A percentile compares a stretch with the other conserved stretches of the same genome.
These are phyloP conservation scores for Penicillium hordei DNA, from an alignment of 2,329 filamentous ascomycete genomes.

Conservation along the genomic window DNA sequence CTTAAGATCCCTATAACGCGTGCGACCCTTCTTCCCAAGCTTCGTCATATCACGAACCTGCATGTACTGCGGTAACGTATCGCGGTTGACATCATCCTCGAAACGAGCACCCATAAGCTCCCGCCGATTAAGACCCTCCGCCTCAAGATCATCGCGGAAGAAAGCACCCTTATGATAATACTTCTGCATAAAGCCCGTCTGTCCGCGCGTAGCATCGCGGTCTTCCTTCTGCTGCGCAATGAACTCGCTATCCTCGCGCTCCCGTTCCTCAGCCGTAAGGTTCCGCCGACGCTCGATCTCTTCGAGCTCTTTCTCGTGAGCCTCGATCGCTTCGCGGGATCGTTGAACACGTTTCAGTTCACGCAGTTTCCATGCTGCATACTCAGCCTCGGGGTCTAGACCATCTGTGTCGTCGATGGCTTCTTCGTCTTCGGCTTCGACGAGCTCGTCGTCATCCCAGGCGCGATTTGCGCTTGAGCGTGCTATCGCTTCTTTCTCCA, in stretches of 20 bases:
- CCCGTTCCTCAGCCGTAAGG: slow-evolving; percentile 80
- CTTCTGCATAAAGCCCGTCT: slow-evolving; percentile 89
- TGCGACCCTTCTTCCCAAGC: slow-evolving; percentile 86
- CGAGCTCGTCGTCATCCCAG: slow-evolving; percentile 72
- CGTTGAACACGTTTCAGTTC: slow-evolving; percentile 87
- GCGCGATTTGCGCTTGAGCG: slow-evolving; percentile 74
- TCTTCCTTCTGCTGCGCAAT: slow-evolving; percentile 78
- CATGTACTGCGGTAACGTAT: slow-evolving; percentile 84
- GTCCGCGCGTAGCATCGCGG: slow-evolving; percentile 68
- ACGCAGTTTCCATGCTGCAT: slow-evolving; percentile 88
- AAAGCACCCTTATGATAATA: slow-evolving; percentile 98
- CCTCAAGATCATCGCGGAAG: slow-evolving; percentile 77
- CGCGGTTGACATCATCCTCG: slow-evolving; percentile 81
- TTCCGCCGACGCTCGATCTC: slow-evolving; percentile 87
- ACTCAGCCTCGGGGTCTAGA: slow-evolving; percentile 81
- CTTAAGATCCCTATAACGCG: slow-evolving; percentile 84
- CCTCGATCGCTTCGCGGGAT: slow-evolving; percentile 80
- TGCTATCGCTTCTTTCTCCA: slow-evolving; percentile 76
- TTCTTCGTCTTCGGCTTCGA: slow-evolving; percentile 65
- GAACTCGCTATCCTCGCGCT: slow-evolving; percentile 77
- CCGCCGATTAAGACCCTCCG: slow-evolving; percentile 72
- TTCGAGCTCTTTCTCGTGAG: slow-evolving; percentile 77
- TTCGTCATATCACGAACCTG: slow-evolving; percentile 93
- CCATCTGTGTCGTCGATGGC: slow-evolving; percentile 89
- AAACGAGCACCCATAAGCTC: slow-evolving; percentile 85